A percentile compares a stretch with the other conserved stretches of the same genome.
phyloP scores from a whole-genome alignment of 352 stramenopile species.

The Stramenopiles sp. region DNA sequence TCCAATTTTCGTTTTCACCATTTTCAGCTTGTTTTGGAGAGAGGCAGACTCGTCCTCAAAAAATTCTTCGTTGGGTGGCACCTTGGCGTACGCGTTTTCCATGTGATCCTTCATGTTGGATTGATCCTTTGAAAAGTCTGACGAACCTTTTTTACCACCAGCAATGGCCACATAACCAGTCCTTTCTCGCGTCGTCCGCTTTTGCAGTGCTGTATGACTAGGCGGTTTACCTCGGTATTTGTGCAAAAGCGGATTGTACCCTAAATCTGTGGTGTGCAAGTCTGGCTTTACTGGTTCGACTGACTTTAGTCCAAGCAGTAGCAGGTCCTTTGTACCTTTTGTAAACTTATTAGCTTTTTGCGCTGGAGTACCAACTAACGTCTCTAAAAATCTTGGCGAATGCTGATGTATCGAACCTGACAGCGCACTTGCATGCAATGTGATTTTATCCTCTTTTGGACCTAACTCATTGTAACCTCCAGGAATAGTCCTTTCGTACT shows the following conservation, averaged over 20 bases:
- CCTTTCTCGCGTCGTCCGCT: not conserved
- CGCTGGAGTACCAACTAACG: constrained; percentile 3
- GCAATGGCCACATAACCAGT: constrained; percentile 1
- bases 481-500: constrained; percentile 2
- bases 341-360: constrained; percentile 10
- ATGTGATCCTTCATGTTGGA: constrained; percentile 1
- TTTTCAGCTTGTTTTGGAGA: not conserved
- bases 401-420: not conserved
- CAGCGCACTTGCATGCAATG: not conserved
- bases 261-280: not conserved
- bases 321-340: not conserved
- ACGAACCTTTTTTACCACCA: not conserved
- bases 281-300: not conserved
- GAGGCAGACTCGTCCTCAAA: not conserved
- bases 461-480: constrained; percentile 4
- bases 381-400: constrained; percentile 6
- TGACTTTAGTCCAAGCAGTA: not conserved
- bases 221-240: constrained; percentile 4
- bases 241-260: constrained; percentile 5
- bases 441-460: constrained; percentile 8
- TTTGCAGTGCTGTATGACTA: not conserved
- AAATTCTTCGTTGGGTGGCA: not conserved
- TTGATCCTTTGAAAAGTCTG: not conserved
- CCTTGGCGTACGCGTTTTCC: not conserved
- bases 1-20: not conserved